Evolutionary conservation across 164 flowering plant genomes (phyloP), one percentile per base, ranked within the genome.

Genomic region (Litsea cubeba): DNA sequence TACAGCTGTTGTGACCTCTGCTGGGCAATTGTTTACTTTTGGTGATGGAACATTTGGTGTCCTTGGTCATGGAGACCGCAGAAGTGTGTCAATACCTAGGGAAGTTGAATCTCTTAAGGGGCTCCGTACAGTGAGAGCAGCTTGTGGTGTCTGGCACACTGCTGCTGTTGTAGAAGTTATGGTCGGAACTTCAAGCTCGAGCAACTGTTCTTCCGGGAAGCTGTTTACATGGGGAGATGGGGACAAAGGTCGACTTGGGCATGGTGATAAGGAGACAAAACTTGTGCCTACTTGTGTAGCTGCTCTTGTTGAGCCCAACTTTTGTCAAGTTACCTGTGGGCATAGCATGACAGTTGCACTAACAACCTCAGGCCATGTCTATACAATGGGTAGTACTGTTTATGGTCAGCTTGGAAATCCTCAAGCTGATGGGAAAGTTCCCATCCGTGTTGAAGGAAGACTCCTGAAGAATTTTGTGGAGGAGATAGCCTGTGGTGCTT

Each of bases 121-220:
- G 20, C 95, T 92, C 54, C 94, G 97, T 32, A 95, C 98, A 69
- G 95, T 95, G 23, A 86, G 94, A 77, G 98, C 95, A 62, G 90
- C 98, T 76, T 95, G 98, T 90, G 99, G 99, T 73, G 97, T 93
- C 75, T 95, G 99, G 99, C 99, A 95, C 82, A 93, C 99, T 81
- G 99, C 99, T 78, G 99, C 99, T 1, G 95, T 95, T 84, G 92
- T 95, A 54, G 99, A 95, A 84, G 91, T 93, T 78, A 91, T 95
- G 99, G 97, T 87, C 73, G 99, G 97, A 62, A 90, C 86, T 78
- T 88, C 98, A 25, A 91, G 98, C 81, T 92, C 98, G 26, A 92
- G 98, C 81, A 93, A 92, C 75, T 90, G 95, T 78, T 95, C 98
- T 65, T 93, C 94, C 18, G 99, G 96, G 50, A 95, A 91, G 83